Evolutionary conservation across 257 asterid species (phyloP).

Genomic region (Forsythia suspensa): DNA sequence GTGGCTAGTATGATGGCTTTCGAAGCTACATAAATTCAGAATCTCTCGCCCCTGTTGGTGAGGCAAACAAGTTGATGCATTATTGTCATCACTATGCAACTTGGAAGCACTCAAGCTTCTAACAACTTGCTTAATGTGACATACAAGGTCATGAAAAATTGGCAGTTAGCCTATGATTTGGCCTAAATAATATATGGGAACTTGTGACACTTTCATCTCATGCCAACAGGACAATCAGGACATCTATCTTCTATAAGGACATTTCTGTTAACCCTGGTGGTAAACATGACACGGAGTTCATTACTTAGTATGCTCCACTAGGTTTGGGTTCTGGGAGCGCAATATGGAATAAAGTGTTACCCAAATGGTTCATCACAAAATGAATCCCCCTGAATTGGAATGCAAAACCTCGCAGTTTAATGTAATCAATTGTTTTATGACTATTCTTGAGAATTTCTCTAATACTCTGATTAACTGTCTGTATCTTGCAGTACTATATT

Average conservation of each 20-base stretch:
- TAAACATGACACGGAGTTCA: neutral
- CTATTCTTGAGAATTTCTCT: neutral
- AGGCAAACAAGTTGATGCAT: neutral
- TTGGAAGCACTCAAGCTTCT: neutral
- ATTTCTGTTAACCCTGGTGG: neutral
- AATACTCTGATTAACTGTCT: slow-evolving; percentile 14
- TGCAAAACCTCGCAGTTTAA: neutral
- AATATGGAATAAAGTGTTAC: neutral
- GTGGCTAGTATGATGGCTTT: neutral
- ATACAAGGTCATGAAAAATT: neutral
- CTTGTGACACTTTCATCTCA: neutral
- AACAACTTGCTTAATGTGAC: neutral
- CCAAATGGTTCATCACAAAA: neutral
- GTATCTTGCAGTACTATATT: slow-evolving; percentile 67
- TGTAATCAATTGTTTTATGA: neutral
- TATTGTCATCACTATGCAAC: neutral
- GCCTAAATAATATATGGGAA: neutral
- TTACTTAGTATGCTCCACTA: neutral
- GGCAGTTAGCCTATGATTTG: neutral
- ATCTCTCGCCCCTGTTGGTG: neutral
- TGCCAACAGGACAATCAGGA: neutral
- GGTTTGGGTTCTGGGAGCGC: neutral
- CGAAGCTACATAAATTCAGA: neutral
- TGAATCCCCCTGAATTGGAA: neutral
- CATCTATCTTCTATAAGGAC: neutral